These are phyloP conservation scores for Penicillium sp. DNA, from an alignment of 2,329 filamentous ascomycete genomes.

Conservation along the genomic window DNA sequence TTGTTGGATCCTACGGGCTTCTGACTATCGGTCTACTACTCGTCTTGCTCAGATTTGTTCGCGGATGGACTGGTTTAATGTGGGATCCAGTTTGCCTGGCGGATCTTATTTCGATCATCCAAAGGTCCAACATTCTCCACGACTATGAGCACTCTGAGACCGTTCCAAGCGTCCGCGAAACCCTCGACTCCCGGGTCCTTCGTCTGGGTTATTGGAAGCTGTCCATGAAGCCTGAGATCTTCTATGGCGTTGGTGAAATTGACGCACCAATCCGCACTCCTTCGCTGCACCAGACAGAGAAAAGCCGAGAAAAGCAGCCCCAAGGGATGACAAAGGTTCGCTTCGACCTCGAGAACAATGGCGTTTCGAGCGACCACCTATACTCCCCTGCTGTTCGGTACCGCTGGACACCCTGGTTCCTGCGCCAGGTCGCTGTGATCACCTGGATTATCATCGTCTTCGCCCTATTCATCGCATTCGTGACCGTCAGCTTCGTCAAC, in stretches of 20 bases:
- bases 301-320: constrained; percentile 29
- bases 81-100: constrained; percentile 85
- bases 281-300: constrained; percentile 32
- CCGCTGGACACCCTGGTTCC: constrained; percentile 74
- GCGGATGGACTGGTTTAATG: constrained; percentile 69
- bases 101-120: constrained; percentile 75
- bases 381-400: constrained; percentile 58
- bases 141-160: constrained; percentile 72
- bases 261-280: constrained; percentile 53
- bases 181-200: constrained; percentile 60
- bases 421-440: constrained; percentile 67
- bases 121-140: constrained; percentile 73
- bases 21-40: constrained; percentile 60
- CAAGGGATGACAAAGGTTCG: constrained; percentile 36
- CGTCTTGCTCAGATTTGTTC: constrained; percentile 65
- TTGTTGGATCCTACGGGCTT: constrained; percentile 72
- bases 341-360: constrained; percentile 42
- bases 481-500: constrained; percentile 77
- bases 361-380: constrained; percentile 51
- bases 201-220: constrained; percentile 85
- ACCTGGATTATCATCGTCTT: constrained; percentile 63
- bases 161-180: constrained; percentile 47
- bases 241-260: constrained; percentile 76
- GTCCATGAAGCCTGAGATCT: constrained; percentile 66
- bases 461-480: constrained; percentile 66